A percentile compares a stretch with the other conserved stretches of the same genome.
Evolutionary conservation across 306 rosid genomes (phyloP).

Genomic region (Datisca glomerata): DNA sequence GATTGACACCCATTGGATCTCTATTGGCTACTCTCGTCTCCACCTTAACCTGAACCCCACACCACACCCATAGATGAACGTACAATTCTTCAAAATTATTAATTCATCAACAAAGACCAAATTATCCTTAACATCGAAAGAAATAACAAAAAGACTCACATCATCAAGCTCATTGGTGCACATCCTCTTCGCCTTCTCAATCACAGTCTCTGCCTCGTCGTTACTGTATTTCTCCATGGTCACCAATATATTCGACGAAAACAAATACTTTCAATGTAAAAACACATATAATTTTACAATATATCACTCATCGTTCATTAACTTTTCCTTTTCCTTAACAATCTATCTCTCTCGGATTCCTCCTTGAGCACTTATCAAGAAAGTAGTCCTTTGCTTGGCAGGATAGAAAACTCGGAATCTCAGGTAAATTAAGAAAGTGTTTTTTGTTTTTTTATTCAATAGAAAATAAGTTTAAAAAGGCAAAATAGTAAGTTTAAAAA

Average conservation of each 20-base stretch:
- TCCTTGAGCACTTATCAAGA: too few species aligned
- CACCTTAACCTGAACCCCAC: constrained; percentile 26
- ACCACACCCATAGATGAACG: background rate
- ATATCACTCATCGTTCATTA: background rate
- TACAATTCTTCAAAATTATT: background rate
- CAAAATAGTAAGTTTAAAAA: too few species aligned
- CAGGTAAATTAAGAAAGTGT: too few species aligned
- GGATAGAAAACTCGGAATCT: too few species aligned
- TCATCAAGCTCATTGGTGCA: constrained; percentile 40
- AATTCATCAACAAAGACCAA: background rate
- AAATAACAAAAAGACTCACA: constrained; percentile 15
- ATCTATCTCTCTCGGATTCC: too few species aligned
- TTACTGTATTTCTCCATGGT: constrained; percentile 38
- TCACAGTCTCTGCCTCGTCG: constrained; percentile 38
- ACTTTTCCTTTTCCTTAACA: background rate
- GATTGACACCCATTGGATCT: constrained; percentile 71
- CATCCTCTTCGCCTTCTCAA: too few species aligned
- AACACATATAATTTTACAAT: background rate
- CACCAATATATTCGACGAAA: constrained; percentile 41
- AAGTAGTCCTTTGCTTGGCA: too few species aligned
- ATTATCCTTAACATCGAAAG: background rate
- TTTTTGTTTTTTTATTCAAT: too few species aligned
- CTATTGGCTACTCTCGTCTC: constrained; percentile 54
- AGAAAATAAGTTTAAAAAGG: too few species aligned
- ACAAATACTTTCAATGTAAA: constrained; percentile 50